phyloP scores from a whole-genome alignment of 768 basidiomycete genomes.

The Phlegmacium glaucopus region DNA sequence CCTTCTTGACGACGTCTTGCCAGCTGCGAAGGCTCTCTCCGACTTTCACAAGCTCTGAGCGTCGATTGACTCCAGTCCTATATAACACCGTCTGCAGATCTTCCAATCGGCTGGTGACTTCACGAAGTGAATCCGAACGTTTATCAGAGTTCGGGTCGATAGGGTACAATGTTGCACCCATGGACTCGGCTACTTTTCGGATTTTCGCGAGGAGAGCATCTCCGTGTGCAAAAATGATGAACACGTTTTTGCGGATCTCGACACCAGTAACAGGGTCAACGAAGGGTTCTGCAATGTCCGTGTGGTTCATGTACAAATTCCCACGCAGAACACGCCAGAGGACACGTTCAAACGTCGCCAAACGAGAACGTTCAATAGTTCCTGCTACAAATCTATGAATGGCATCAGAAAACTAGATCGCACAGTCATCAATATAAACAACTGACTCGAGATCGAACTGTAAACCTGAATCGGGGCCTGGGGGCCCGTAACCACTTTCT shows the following conservation, averaged over 20 bases:
- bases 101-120: conserved; percentile 85
- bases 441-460: conserved; percentile 89
- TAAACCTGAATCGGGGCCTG: conserved; percentile 37
- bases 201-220: conserved; percentile 92
- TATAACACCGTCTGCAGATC: conserved; percentile 87
- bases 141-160: conserved; percentile 95
- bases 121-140: conserved; percentile 84
- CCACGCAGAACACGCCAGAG: conserved; percentile 98
- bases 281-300: conserved; percentile 91
- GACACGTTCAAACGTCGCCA: conserved; percentile 94
- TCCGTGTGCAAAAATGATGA: conserved; percentile 99
- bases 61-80: conserved; percentile 83
- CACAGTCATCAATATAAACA: neutral
- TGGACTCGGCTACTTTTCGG: conserved; percentile 97
- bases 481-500: conserved; percentile 57
- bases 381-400: conserved; percentile 85
- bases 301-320: conserved; percentile 98
- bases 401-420: neutral
- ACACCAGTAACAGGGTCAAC: conserved; percentile 78
- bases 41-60: conserved; percentile 76
- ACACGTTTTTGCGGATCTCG: conserved; percentile 95
- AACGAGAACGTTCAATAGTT: conserved; percentile 88
- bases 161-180: conserved; percentile 95
- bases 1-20: conserved; percentile 92
- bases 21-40: conserved; percentile 85